Percentiles rank a stretch among this genome's conserved stretches.
These are phyloP conservation scores for Thalassiosira exigua DNA, from an alignment of 352 stramenopile genomes.

Conservation along the genomic window DNA sequence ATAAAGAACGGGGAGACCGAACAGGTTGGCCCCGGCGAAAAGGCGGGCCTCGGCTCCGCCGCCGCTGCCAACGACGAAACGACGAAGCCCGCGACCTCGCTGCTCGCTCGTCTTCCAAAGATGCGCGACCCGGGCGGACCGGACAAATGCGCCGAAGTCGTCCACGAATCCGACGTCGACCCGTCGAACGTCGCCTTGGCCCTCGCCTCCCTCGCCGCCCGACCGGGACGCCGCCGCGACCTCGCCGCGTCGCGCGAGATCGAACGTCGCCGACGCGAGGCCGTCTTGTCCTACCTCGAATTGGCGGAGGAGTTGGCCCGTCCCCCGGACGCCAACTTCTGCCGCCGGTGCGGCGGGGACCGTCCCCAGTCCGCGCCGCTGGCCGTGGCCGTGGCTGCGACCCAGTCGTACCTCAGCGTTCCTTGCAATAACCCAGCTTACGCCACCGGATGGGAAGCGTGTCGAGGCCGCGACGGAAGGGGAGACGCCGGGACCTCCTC, in stretches of 20 bases:
- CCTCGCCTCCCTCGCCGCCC: slow-evolving; percentile 38
- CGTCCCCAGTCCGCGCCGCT: slow-evolving; percentile 20
- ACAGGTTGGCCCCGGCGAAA: neutral
- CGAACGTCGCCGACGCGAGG: slow-evolving; percentile 26
- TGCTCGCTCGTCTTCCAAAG: slow-evolving; percentile 22
- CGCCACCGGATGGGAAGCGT: too few species aligned
- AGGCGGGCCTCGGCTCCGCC: neutral
- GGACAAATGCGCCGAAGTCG: slow-evolving; percentile 44
- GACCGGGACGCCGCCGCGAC: neutral
- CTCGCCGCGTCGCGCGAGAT: slow-evolving; percentile 10
- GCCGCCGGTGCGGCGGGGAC: slow-evolving; percentile 7
- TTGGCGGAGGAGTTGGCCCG: slow-evolving; percentile 19
- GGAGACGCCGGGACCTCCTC: neutral
- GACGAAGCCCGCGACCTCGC: slow-evolving; percentile 5
- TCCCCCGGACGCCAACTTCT: slow-evolving; percentile 18
- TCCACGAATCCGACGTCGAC: slow-evolving; percentile 45
- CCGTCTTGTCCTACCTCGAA: slow-evolving; percentile 34
- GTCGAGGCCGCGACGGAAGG: too few species aligned
- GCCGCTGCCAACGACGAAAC: slow-evolving; percentile 4
- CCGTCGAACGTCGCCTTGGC: slow-evolving; percentile 23
- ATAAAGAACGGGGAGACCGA: neutral
- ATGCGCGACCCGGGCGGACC: neutral
- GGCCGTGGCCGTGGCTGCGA: slow-evolving; percentile 28
- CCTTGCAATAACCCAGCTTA: too few species aligned
- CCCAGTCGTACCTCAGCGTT: too few species aligned